Conservation (phyloP, 78 protist species). For the slime mould (Dictyostelium discoideum) region DNA sequence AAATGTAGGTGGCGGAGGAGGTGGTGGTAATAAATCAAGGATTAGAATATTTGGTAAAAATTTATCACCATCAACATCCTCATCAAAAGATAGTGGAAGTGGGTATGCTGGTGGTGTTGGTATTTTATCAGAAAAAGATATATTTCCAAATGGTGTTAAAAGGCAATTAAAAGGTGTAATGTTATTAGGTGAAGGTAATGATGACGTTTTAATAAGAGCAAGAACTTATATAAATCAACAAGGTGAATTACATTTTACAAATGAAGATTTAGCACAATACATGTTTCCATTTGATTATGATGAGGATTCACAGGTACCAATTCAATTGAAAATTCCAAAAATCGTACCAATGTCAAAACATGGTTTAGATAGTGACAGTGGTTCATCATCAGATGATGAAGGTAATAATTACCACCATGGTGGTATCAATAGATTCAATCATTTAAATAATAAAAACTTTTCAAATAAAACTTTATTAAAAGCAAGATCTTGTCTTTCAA, state of each 20-base stretch:
- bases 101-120: neutral
- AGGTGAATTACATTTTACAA: conserved; percentile 65
- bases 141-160: conserved; percentile 45
- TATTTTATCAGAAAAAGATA: conserved; percentile 33
- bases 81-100: neutral
- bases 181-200: conserved; percentile 69
- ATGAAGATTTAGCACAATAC: conserved; percentile 55
- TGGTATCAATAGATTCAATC: neutral
- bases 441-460: conserved; percentile 11
- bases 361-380: conserved; percentile 27
- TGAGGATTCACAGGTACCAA: neutral
- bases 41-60: conserved; percentile 1
- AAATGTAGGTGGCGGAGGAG: neutral
- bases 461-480: neutral
- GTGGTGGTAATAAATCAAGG: neutral
- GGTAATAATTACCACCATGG: neutral
- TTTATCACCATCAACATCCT: neutral
- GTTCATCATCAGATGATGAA: no score
- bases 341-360: conserved; percentile 21
- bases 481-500: neutral
- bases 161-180: conserved; percentile 56
- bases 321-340: neutral
- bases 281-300: conserved; percentile 36
- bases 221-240: conserved; percentile 41
- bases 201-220: conserved; percentile 63